A percentile compares a stretch with the other conserved stretches of the same genome.
phyloP scores from a whole-genome alignment of 2,329 filamentous ascomycete species.

The Leptoxyphium fumago region DNA sequence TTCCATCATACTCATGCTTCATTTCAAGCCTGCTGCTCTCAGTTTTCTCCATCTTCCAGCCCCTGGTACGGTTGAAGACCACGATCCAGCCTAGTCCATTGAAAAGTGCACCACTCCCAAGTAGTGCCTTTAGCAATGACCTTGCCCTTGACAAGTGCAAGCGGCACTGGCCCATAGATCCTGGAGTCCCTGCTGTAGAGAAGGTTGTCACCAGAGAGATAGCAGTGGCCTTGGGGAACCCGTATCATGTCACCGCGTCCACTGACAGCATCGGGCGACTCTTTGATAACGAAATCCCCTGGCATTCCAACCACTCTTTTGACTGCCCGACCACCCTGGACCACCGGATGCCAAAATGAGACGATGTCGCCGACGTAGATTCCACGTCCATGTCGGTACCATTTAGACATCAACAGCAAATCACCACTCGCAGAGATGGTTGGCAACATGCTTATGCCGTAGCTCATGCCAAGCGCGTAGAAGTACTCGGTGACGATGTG shows the following conservation, averaged over 20 bases:
- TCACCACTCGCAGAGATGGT: slow-evolving; percentile 58
- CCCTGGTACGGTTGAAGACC: slow-evolving; percentile 2
- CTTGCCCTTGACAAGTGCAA: slow-evolving; percentile 74
- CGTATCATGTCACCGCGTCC: slow-evolving; percentile 24
- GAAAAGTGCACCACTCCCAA: slow-evolving; percentile 3
- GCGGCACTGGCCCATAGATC: slow-evolving; percentile 68
- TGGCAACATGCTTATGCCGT: slow-evolving; percentile 79
- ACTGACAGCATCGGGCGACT: slow-evolving; percentile 38
- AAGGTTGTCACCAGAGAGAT: slow-evolving; percentile 79
- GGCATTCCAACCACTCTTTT: slow-evolving; percentile 55
- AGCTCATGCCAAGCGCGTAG: slow-evolving; percentile 43
- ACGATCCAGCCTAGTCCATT: slow-evolving; percentile 4
- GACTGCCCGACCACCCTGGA: slow-evolving; percentile 38
- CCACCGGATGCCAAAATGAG: slow-evolving; percentile 58
- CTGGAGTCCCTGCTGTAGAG: slow-evolving; percentile 74
- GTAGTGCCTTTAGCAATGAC: slow-evolving; percentile 38
- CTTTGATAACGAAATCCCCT: slow-evolving; percentile 56
- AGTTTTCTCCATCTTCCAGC: too few relatives aligned
- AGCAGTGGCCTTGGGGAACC: slow-evolving; percentile 87
- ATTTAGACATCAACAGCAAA: slow-evolving; percentile 51
- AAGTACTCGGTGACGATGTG: slow-evolving; percentile 37
- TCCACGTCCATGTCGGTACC: slow-evolving; percentile 52
- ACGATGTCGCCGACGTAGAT: slow-evolving; percentile 73
- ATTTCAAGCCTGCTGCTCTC: too few relatives aligned
- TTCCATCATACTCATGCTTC: too few relatives aligned